Base-by-base conservation (phyloP, 768 basidiomycete genomes). In the Rhizopogon roseolus region DNA sequence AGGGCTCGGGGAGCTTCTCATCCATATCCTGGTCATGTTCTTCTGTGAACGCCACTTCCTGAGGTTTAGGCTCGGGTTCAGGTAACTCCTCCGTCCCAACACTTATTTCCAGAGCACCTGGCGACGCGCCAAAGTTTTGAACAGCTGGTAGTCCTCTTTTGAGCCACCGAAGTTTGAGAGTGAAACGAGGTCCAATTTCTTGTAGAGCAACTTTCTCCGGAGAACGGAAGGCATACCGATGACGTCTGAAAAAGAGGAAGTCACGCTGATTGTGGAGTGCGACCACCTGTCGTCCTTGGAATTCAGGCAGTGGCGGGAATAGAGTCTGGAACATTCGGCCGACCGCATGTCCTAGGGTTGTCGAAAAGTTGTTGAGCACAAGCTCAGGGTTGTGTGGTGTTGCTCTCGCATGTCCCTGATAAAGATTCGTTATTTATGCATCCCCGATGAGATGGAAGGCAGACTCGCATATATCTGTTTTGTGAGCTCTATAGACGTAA, bases 111-210 rank as follows among this genome's bases (percentile, higher is more conserved):
- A 88, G 63, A 22, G 80, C 72, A 57, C 77, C 73, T 1, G 83
- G 75, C n/a, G 77, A 74, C 57, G 86, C 81, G 27, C 87, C 85
- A 63, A 84, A 76, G 59, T 81, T 77, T 57, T 79, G 78, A 27
- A 94, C 91, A 5, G 88, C 85, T 1, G 94, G 95, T 19, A 95
- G 74, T 9, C 93, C 94, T 61, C 89, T 93, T 65, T 88, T 85
- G 54, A 99, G 71, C 78, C 87, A 97, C 38, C 87, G 78, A 53
- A 99, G 75, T 71, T 98, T 98, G 10, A 98, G 78, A 0, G 97
- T 98, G 66, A 99, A 97, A 32, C 96, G 84, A 6, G 97, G 97
- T 2, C 97, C 97, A 58, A 99, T 99, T 71, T 99, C 97, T 66
- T 99, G 97, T 29, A 99, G 71, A 6, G 88, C 83, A 8, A 96